Percentiles rank a stretch among this genome's conserved stretches.
Conservation (phyloP, 164 flowering plant genomes). For the Stephania cephalantha region DNA sequence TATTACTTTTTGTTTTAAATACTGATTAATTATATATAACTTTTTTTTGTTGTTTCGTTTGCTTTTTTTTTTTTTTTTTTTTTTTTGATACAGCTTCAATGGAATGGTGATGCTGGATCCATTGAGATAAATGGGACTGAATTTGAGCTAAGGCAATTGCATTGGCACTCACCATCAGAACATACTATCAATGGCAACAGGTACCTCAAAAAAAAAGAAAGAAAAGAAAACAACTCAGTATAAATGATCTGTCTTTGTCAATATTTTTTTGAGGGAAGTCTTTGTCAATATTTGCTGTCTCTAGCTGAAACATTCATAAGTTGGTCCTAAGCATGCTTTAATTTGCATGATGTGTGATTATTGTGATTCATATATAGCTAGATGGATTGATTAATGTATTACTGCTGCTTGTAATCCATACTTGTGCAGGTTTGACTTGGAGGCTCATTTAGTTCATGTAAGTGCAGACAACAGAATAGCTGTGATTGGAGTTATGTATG, state of each 20-base stretch:
- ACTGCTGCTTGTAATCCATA: not conserved
- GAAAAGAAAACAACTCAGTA: not conserved
- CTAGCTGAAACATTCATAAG: not conserved
- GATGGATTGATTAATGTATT: not conserved
- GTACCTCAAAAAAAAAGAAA: slow-evolving; percentile 5
- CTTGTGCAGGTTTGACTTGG: slow-evolving; percentile 38
- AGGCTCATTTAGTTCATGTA: slow-evolving; percentile 55
- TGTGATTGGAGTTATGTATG: slow-evolving; percentile 43
- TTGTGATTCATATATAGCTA: no score
- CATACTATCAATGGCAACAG: slow-evolving; percentile 52
- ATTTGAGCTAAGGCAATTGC: slow-evolving; percentile 38
- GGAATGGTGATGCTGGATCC: slow-evolving; percentile 46
- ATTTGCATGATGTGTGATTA: no score
- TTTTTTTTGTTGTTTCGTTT: no score
- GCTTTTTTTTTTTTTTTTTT: no score
- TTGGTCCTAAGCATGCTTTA: not conserved
- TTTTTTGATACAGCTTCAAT: slow-evolving; percentile 29
- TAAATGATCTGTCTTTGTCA: not conserved
- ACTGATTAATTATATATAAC: no score
- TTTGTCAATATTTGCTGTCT: not conserved
- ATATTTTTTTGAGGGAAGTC: no score
- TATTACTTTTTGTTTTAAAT: no score
- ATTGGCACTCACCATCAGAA: slow-evolving; percentile 73
- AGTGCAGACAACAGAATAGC: slow-evolving; percentile 31
- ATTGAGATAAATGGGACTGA: slow-evolving; percentile 30